Base-by-base conservation (phyloP, 208 protist genomes). In the Wallacemonas sp. region DNA sequence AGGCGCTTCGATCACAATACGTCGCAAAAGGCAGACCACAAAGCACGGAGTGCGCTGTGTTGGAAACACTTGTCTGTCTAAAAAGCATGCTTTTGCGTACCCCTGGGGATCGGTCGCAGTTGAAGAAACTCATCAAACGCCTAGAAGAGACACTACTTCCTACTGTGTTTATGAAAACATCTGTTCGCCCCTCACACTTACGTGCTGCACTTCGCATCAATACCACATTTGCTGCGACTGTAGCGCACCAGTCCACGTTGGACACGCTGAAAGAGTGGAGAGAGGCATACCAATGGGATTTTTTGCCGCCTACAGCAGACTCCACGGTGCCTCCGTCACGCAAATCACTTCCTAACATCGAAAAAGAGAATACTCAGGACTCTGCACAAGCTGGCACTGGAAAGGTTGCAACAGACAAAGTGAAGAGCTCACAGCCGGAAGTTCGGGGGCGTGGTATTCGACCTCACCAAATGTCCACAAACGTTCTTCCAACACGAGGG, bases 111-210 rank as follows among this genome's bases (percentile, higher is more conserved):
- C 38, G 30, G 22, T 17, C 22, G 12, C 1, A 44, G 3, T 63
- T 26, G 58, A 61, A 27, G 12, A 70, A 66, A 28, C 22, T 54
- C 4, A 51, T 66, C 2, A 70, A 67, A 19, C 17, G 66, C 31
- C 42, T 85, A 30, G 68, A 82, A 21, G 62, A 85, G 19, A 56
- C 70, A 3, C 49, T 82, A 9, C 75, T 85, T 8, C 79, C 79
- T 12, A 73, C 69, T 24, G 44, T 85, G 0, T 85, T 85, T 39
- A 26, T 84, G 21, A 60, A 66, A 21, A 79, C 71, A 1, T 39
- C 24, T 39, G 27, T 85, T 39, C 51, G 51, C 2, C 51, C 51
- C 30, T 33, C 51, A n/a, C 51, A 58, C 26, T n/a, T 58, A n/a
- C 51, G 51, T n/a, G 28, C 11, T 26, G 51, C 51, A 6, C n/a